phyloP scores from a whole-genome alignment of 163 green algal species.

The Scenedesmus sp. region DNA sequence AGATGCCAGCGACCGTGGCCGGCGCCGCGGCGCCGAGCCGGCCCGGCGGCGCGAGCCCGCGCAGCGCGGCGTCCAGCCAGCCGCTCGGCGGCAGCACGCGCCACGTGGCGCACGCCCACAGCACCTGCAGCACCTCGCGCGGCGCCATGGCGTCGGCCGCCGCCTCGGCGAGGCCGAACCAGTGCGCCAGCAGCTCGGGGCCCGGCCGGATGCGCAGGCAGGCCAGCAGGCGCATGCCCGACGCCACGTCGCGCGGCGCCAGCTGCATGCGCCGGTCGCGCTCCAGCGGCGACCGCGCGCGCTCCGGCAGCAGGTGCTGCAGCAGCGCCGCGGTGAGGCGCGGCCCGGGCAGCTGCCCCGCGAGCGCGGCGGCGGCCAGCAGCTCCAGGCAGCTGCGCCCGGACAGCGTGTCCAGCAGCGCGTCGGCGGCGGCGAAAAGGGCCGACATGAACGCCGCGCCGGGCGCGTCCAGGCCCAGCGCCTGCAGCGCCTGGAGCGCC shows the following conservation, averaged over 20 bases:
- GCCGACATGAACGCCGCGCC: slow-evolving; percentile 11
- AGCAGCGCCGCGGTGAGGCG: slow-evolving; percentile 1
- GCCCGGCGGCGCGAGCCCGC: neutral
- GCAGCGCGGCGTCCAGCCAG: slow-evolving; percentile 13
- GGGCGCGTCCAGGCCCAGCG: neutral
- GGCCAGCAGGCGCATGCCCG: slow-evolving; percentile 28
- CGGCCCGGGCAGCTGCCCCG: neutral
- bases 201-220: neutral
- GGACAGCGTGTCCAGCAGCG: slow-evolving; percentile 39
- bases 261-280: neutral
- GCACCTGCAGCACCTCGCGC: neutral
- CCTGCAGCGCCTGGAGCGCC: slow-evolving; percentile 26
- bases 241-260: neutral
- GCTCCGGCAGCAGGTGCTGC: slow-evolving; percentile 7
- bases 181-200: slow-evolving; percentile 19
- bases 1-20: slow-evolving; percentile 23
- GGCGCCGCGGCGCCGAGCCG: neutral
- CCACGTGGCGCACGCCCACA: slow-evolving; percentile 15
- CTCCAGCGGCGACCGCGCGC: no score
- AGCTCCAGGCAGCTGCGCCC: slow-evolving; percentile 8
- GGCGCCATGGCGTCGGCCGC: slow-evolving; percentile 12
- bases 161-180: slow-evolving; percentile 8
- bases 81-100: slow-evolving; percentile 5
- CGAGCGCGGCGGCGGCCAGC: slow-evolving; percentile 6
- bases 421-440: slow-evolving; percentile 19